Percentiles rank a stretch among this genome's conserved stretches.
Evolutionary conservation across 257 asterid species (phyloP).

Genomic region (Solanum sejunctum): DNA sequence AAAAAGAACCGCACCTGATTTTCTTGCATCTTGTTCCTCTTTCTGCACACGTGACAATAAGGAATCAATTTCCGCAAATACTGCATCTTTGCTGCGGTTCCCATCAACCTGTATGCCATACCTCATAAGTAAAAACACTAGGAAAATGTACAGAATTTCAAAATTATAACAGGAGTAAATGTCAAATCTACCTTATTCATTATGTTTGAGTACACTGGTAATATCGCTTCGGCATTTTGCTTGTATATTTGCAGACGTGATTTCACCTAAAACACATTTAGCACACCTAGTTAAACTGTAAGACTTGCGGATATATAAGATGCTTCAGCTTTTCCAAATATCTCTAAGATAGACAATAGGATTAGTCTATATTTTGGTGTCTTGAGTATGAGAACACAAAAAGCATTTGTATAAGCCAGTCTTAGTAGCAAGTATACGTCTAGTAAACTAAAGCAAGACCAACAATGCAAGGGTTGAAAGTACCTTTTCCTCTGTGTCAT

Average conservation of each 20-base stretch:
- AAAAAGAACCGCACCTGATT: conserved; percentile 18
- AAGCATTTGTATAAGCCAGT: background rate
- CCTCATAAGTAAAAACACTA: background rate
- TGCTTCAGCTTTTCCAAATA: background rate
- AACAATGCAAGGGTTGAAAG: background rate
- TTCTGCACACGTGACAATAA: conserved; percentile 35
- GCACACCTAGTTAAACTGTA: background rate
- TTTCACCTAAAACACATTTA: conserved; percentile 48
- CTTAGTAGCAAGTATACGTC: background rate
- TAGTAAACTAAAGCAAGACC: background rate
- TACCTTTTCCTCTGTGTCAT: conserved; percentile 91
- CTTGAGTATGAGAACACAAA: background rate
- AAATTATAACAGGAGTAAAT: conserved; percentile 1
- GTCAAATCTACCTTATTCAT: conserved; percentile 40
- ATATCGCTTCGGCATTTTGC: conserved; percentile 57
- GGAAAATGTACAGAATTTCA: background rate
- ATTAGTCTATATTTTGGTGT: background rate
- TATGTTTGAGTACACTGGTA: conserved; percentile 44
- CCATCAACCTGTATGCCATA: conserved; percentile 59
- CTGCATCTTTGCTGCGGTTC: conserved; percentile 52
- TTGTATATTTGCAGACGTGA: conserved; percentile 74
- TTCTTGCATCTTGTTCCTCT: conserved; percentile 33
- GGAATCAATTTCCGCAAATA: conserved; percentile 61
- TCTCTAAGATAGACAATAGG: background rate
- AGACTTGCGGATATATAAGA: background rate